Conservation (phyloP, 768 basidiomycete species). For the Antrodiella citrinella region DNA sequence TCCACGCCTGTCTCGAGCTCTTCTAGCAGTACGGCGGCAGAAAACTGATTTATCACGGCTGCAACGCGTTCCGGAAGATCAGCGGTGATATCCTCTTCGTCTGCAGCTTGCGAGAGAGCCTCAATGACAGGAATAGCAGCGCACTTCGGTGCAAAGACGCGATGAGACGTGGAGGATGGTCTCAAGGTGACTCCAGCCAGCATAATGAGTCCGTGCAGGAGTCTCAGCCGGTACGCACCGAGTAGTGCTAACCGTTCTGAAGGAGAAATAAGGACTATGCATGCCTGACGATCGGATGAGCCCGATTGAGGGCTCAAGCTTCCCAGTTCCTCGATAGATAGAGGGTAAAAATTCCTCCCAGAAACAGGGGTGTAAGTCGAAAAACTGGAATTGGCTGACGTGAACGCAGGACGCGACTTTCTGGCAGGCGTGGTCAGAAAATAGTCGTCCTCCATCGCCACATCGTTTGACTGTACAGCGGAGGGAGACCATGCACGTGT, state of each 20-base stretch:
- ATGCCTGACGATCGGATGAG: conserved; percentile 18
- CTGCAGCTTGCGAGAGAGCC: conserved; percentile 19
- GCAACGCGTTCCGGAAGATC: conserved; percentile 13
- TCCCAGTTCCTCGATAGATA: conserved; percentile 32
- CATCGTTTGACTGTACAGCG: conserved; percentile 22
- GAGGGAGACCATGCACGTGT: conserved; percentile 55
- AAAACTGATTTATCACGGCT: conserved; percentile 7
- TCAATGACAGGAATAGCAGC: conserved; percentile 62
- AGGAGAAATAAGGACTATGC: conserved; percentile 36
- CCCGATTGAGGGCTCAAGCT: neutral
- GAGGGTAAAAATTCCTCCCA: conserved; percentile 37
- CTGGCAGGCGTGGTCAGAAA: neutral
- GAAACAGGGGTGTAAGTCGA: conserved; percentile 44
- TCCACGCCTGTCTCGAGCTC: conserved; percentile 54
- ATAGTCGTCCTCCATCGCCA: conserved; percentile 24
- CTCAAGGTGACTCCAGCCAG: conserved; percentile 47
- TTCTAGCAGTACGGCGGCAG: conserved; percentile 47
- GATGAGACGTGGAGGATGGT: conserved; percentile 33
- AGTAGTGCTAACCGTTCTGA: conserved; percentile 56
- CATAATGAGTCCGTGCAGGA: conserved; percentile 54
- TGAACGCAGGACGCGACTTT: conserved; percentile 9
- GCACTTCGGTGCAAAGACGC: conserved; percentile 69
- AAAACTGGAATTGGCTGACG: conserved; percentile 13
- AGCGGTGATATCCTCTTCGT: neutral
- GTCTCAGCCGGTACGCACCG: conserved; percentile 53